Conservation (phyloP, 108 stramenopile species). For the Skeletonema grethae region DNA sequence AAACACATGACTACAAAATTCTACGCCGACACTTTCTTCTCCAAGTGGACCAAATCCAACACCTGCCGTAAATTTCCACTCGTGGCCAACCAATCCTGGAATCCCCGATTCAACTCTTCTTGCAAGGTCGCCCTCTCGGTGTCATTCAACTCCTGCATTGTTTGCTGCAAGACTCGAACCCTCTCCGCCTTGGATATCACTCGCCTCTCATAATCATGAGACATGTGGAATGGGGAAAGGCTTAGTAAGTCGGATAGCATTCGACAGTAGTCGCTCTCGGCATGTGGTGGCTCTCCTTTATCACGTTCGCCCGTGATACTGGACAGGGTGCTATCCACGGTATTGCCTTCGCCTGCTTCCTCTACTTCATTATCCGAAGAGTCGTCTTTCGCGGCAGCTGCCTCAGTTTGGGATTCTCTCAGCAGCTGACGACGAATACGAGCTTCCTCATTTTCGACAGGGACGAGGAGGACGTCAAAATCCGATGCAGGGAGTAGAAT, state of each 20-base stretch:
- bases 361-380: conserved; percentile 19
- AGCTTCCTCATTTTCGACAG: conserved; percentile 63
- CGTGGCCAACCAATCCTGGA: conserved; percentile 90
- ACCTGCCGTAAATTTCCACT: conserved; percentile 93
- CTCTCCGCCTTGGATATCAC: conserved; percentile 76
- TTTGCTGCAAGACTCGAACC: conserved; percentile 70
- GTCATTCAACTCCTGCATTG: conserved; percentile 68
- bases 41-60: conserved; percentile 89
- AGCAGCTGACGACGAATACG: conserved; percentile 48
- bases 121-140: conserved; percentile 69
- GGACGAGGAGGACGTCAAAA: conserved; percentile 78
- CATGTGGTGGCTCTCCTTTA: conserved; percentile 24
- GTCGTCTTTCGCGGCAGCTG: conserved; percentile 21
- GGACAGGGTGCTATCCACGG: conserved; percentile 32
- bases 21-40: conserved; percentile 37
- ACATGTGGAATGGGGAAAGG: conserved; percentile 84
- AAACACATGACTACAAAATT: not conserved
- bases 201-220: conserved; percentile 80
- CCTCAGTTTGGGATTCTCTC: conserved; percentile 51
- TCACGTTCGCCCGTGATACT: conserved; percentile 43
- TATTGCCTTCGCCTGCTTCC: conserved; percentile 27
- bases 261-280: conserved; percentile 83
- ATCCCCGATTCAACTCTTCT: conserved; percentile 82
- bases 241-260: conserved; percentile 72
- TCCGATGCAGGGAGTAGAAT: conserved; percentile 76